Evolutionary conservation across 1,139 yeast species (phyloP).

Genomic region (Candida gigantensis): DNA sequence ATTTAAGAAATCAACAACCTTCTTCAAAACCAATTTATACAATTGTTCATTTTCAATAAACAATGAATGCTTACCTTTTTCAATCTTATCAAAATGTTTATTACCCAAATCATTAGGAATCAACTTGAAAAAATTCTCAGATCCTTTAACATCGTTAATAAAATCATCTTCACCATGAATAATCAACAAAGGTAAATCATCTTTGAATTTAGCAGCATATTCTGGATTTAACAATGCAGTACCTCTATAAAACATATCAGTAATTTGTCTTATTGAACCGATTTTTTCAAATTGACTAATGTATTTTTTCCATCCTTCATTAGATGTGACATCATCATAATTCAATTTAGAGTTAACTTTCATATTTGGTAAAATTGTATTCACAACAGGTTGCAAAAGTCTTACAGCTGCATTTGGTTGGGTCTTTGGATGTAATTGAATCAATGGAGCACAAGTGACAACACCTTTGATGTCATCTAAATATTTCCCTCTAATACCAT

Average conservation of each 20-base stretch:
- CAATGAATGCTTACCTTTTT: slow-evolving; percentile 46
- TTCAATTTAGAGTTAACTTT: slow-evolving; percentile 60
- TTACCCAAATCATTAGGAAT: slow-evolving; percentile 30
- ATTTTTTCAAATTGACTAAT: slow-evolving; percentile 40
- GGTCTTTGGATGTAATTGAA: slow-evolving; percentile 58
- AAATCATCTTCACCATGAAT: slow-evolving; percentile 43
- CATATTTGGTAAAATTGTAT: slow-evolving; percentile 51
- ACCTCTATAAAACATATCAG: slow-evolving; percentile 72
- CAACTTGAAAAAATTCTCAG: slow-evolving; percentile 46
- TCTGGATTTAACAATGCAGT: slow-evolving; percentile 45
- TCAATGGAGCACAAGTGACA: slow-evolving; percentile 67
- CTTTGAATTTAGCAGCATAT: slow-evolving; percentile 43
- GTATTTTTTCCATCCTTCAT: slow-evolving; percentile 49
- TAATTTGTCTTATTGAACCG: slow-evolving; percentile 43
- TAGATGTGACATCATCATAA: slow-evolving; percentile 56
- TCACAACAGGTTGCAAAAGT: slow-evolving; percentile 49
- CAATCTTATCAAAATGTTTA: slow-evolving; percentile 20
- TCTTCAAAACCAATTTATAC: slow-evolving; percentile 31
- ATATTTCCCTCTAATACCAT: slow-evolving; percentile 67
- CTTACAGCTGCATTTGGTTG: slow-evolving; percentile 54
- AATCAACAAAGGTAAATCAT: slow-evolving; percentile 49
- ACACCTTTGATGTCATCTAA: slow-evolving; percentile 56
- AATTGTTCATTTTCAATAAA: slow-evolving; percentile 45
- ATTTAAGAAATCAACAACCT: slow-evolving; percentile 43
- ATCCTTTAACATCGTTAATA: slow-evolving; percentile 58